Base-by-base conservation (phyloP, 2,329 filamentous ascomycete genomes). In the Aspergillus amoenus region DNA sequence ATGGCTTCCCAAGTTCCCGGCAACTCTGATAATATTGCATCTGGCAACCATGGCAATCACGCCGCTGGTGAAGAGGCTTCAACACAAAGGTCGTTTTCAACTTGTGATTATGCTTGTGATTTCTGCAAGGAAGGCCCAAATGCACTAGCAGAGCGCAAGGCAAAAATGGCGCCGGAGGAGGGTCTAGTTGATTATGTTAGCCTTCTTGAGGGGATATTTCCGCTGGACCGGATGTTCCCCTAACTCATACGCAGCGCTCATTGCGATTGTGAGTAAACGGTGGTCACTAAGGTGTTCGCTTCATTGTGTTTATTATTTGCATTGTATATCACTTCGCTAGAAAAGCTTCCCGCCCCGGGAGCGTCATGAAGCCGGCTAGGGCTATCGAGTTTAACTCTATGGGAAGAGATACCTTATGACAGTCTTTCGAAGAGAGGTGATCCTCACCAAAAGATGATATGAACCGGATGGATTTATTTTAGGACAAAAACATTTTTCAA, bases 71-170 rank as follows among this genome's bases (percentile, higher is more conserved):
- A n/a, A 12, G 44, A 11, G 18, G 4, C n/a, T 13, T 24, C 12
- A 11, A 37, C 15, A 5, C 5, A 4, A 7, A 15, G 48, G 15
- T 5, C n/a, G 5, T 45, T 32, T n/a, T 54, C 55, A 13, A 77
- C 78, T 18, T 93, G 89, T 66, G 85, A 91, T 63, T 89, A 83
- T 76, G 89, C 89, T 3, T 93, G 89, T 67, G 89, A 93, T 70
- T 89, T 85, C 77, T 89, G 91, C 70, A 92, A 91, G 73, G 87
- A 92, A 67, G 78, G 78, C 1, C 68, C 79, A 1, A 72, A 76
- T 40, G 82, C 77, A 15, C 71, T 92, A 59, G 82, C 82, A 66
- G 80, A 72, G 65, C 80, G 85, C 54, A 87, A 86, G 66, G 66
- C 68, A 48, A 69, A 60, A 24, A 74, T 75, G 69, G 61, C 60